Evolutionary conservation across 2,329 filamentous ascomycete genomes (phyloP), one percentile per base, ranked within the genome.

Genomic region (Kalmusia sp.): DNA sequence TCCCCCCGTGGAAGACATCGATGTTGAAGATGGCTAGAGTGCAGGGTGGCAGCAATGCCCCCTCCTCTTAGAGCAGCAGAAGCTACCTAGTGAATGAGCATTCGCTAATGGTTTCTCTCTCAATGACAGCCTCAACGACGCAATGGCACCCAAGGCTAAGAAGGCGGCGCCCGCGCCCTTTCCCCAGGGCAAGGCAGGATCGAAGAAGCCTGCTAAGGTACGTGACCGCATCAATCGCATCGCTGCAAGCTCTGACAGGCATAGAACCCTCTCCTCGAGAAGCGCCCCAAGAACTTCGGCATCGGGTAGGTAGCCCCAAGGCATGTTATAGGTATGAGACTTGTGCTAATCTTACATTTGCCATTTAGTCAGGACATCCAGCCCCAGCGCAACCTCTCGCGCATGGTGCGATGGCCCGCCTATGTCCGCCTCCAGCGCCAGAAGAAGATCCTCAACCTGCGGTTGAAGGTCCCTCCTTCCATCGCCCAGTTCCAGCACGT

Each of bases 191-290:
- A 96, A 96, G 88, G 91, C 93, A 83, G 84, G 52, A 31, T 49
- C 84, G 74, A 97, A 97, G 91, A 99, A 98, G 90, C 85, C 86
- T 69, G 87, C 92, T 74, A 99, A 98, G 93, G 95, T 98, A 79
- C 78, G 89, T 87, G 53, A 39, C 27, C 7, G 4, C 15, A 14
- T 40, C 31, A 38, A 39, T 49, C 46, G 38, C 46, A 39, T 8
- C 9, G 28, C 27, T 24, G 43, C 58, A 59, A 54, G 30, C 55
- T 62, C 66, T 69, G 63, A 68, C 55, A 6, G 30, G 19, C 35
- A 31, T 62, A 99, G 95, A 99, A 98, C 89, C 95, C 95, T 79
- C 93, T 99, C 78, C 88, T 99, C 82, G 95, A 99, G 92, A 96
- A 95, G 87, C 91, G 93, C 73, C 82, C 92, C 74, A 91, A 91